Evolutionary conservation across 371 early-diverging fungal species (phyloP).

Genomic region (Catenaria anguillulae): DNA sequence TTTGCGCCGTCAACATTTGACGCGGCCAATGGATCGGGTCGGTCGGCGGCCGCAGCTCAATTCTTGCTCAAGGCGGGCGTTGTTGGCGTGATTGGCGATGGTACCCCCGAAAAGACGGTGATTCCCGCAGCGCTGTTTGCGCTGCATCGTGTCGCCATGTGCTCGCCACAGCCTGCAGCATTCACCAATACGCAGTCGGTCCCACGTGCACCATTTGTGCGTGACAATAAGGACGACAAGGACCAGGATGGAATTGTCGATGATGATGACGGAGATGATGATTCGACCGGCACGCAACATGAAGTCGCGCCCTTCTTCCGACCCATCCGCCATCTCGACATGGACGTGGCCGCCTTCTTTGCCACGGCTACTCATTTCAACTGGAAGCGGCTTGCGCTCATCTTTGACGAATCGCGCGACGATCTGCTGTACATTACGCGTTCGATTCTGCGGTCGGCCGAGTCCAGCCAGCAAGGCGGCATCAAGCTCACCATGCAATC

Average conservation of each 20-base stretch:
- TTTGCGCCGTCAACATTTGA: neutral
- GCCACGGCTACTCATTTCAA: neutral
- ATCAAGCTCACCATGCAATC: too few relatives aligned
- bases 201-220: too few relatives aligned
- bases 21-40: neutral
- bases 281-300: too few relatives aligned
- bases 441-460: neutral
- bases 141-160: neutral
- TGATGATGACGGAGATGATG: too few relatives aligned
- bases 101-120: neutral
- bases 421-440: neutral
- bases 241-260: too few relatives aligned
- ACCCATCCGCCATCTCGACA: neutral
- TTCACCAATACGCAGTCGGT: too few relatives aligned
- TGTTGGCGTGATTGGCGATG: neutral
- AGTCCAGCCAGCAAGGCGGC: too few relatives aligned
- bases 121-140: neutral
- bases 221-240: too few relatives aligned
- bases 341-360: neutral
- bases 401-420: neutral
- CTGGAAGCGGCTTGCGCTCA: neutral
- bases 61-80: neutral
- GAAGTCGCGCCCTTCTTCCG: neutral
- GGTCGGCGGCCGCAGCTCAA: neutral
- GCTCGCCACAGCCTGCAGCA: neutral